Conservation (phyloP, 2,329 filamentous ascomycete genomes). For the Fusarium metavorans region DNA sequence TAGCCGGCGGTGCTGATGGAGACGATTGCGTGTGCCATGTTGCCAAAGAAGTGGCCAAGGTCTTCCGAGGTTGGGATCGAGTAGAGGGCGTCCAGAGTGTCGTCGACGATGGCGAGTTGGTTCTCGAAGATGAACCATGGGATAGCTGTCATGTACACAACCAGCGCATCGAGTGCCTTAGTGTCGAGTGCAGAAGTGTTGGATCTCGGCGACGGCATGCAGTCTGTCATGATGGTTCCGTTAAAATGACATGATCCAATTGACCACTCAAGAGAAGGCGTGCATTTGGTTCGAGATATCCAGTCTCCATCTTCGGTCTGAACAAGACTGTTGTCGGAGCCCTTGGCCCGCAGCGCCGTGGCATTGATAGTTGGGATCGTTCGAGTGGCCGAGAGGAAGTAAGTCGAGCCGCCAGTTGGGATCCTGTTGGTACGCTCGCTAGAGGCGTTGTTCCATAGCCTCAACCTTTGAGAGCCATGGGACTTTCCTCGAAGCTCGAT, state of each 20-base stretch:
- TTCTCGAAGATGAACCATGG: slow-evolving; percentile 37
- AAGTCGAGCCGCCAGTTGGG: slow-evolving; percentile 19
- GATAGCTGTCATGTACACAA: slow-evolving; percentile 38
- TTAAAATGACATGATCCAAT: slow-evolving; percentile 36
- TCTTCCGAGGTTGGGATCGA: slow-evolving; percentile 36
- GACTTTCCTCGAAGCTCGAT: slow-evolving; percentile 14
- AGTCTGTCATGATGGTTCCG: slow-evolving; percentile 33
- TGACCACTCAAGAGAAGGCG: slow-evolving; percentile 25
- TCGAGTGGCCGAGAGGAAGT: slow-evolving; percentile 30
- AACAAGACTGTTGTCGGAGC: slow-evolving; percentile 28
- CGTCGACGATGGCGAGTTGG: slow-evolving; percentile 26
- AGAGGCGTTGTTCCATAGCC: slow-evolving; percentile 27
- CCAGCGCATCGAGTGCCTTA: slow-evolving; percentile 18
- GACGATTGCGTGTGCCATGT: slow-evolving; percentile 37
- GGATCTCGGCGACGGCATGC: not conserved
- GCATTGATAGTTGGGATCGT: slow-evolving; percentile 33
- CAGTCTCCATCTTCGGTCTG: slow-evolving; percentile 29
- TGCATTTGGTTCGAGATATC: slow-evolving; percentile 36
- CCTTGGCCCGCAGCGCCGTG: slow-evolving; percentile 16
- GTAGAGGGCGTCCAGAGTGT: slow-evolving; percentile 33
- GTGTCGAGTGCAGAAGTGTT: slow-evolving; percentile 32
- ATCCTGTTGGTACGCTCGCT: slow-evolving; percentile 11
- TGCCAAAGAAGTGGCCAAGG: slow-evolving; percentile 34
- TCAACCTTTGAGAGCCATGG: slow-evolving; percentile 14
- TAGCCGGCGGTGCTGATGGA: slow-evolving; percentile 38